Evolutionary conservation across 345 rosid species (phyloP).

Genomic region (Rhodomyrtus tomentosa): DNA sequence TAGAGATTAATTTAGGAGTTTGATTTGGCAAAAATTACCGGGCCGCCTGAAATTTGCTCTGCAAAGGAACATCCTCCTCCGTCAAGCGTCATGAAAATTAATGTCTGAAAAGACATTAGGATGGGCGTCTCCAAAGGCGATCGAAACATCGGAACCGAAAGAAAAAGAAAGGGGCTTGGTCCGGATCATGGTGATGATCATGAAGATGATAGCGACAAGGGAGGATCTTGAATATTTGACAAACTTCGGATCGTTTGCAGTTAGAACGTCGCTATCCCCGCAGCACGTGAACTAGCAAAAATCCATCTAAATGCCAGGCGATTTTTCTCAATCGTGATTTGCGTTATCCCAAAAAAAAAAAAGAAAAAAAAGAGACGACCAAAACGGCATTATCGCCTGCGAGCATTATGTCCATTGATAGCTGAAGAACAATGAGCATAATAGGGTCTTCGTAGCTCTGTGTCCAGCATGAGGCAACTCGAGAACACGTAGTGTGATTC

Average conservation of each 20-base stretch:
- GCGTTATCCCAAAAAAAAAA: too few relatives aligned
- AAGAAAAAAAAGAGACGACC: too few relatives aligned
- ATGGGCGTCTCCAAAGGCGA: background rate
- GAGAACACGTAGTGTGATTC: too few relatives aligned
- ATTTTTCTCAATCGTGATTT: background rate
- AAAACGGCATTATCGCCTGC: too few relatives aligned
- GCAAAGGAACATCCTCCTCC: background rate
- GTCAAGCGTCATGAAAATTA: background rate
- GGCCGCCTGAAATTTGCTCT: background rate
- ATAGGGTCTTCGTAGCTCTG: too few relatives aligned
- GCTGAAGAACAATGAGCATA: too few relatives aligned
- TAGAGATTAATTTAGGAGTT: background rate
- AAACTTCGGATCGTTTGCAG: background rate
- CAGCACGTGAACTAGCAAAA: background rate
- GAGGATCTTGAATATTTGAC: background rate
- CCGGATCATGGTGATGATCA: background rate
- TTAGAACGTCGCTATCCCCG: background rate
- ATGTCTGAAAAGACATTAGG: background rate
- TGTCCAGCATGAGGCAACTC: too few relatives aligned
- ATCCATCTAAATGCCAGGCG: background rate
- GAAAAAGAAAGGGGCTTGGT: background rate
- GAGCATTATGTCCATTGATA: too few relatives aligned
- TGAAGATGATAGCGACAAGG: background rate
- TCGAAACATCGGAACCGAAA: background rate
- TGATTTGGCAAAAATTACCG: background rate